A percentile compares a stretch with the other conserved stretches of the same genome.
phyloP scores from a whole-genome alignment of 2,329 filamentous ascomycete species.

The Penicillium sumatraense region DNA sequence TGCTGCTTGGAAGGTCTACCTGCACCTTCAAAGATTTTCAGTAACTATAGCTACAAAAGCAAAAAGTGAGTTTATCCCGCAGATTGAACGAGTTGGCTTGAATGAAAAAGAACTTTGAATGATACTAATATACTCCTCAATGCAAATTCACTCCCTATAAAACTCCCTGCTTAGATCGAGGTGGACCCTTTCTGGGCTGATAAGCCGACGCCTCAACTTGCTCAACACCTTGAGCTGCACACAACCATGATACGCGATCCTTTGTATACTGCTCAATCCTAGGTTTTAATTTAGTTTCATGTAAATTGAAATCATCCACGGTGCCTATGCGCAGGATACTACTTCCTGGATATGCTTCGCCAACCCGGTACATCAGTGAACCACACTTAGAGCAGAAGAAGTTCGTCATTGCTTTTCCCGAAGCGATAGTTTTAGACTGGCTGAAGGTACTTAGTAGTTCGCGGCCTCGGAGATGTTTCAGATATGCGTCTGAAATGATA shows the following conservation, averaged over 20 bases:
- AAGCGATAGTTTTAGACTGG: slow-evolving; percentile 54
- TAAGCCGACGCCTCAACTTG: slow-evolving; percentile 26
- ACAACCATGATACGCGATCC: slow-evolving; percentile 57
- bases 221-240: slow-evolving; percentile 40
- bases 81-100: no score
- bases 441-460: slow-evolving; percentile 55
- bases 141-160: neutral
- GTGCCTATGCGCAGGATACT: slow-evolving; percentile 63
- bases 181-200: neutral
- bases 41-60: no score
- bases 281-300: slow-evolving; percentile 62
- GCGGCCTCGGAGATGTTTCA: slow-evolving; percentile 57
- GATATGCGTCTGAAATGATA: slow-evolving; percentile 49
- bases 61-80: no score
- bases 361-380: slow-evolving; percentile 62
- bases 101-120: neutral
- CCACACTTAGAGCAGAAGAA: slow-evolving; percentile 66
- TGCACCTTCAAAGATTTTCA: no score
- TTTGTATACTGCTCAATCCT: slow-evolving; percentile 58
- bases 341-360: slow-evolving; percentile 49
- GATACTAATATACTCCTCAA: neutral
- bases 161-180: no score
- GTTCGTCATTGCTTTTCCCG: slow-evolving; percentile 62
- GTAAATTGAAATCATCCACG: slow-evolving; percentile 64
- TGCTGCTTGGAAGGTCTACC: no score